Conservation (phyloP, 2,329 filamentous ascomycete species). For the Chaetomium sp. region DNA sequence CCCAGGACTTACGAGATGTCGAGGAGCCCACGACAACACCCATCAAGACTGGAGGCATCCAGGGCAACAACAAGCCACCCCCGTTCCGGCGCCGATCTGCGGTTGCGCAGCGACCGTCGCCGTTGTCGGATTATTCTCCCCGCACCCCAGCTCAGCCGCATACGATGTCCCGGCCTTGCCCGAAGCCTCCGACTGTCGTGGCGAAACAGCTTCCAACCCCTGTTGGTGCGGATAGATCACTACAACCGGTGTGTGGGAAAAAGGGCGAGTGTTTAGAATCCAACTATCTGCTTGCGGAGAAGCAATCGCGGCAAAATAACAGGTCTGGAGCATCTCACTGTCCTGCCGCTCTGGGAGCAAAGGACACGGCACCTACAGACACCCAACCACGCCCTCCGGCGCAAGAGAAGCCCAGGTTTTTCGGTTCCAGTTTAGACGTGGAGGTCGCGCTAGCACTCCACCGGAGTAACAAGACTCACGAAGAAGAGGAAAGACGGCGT, state of each 20-base stretch:
- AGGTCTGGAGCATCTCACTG: neutral
- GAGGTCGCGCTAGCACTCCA: slow-evolving; percentile 39
- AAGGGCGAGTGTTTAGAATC: neutral
- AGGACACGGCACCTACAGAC: neutral
- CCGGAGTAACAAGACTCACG: slow-evolving; percentile 37
- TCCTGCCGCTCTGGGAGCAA: neutral
- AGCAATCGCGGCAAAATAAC: neutral
- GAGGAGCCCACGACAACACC: slow-evolving; percentile 35
- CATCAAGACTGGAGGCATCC: slow-evolving; percentile 13
- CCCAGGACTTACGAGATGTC: slow-evolving; percentile 51
- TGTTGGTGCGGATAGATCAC: neutral
- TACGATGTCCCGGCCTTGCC: neutral
- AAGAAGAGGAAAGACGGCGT: slow-evolving; percentile 36
- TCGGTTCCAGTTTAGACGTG: slow-evolving; percentile 39
- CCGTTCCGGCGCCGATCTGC: neutral
- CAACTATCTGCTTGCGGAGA: neutral
- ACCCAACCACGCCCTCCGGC: slow-evolving; percentile 1
- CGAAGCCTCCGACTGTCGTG: neutral
- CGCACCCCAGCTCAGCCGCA: neutral
- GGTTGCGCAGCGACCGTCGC: neutral
- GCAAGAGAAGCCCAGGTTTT: slow-evolving; percentile 40
- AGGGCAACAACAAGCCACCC: neutral
- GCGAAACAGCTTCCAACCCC: neutral
- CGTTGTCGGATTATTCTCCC: neutral
- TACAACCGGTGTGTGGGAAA: neutral